Conservation (phyloP, 345 rosid species). For the Geranium rotundifolium region DNA sequence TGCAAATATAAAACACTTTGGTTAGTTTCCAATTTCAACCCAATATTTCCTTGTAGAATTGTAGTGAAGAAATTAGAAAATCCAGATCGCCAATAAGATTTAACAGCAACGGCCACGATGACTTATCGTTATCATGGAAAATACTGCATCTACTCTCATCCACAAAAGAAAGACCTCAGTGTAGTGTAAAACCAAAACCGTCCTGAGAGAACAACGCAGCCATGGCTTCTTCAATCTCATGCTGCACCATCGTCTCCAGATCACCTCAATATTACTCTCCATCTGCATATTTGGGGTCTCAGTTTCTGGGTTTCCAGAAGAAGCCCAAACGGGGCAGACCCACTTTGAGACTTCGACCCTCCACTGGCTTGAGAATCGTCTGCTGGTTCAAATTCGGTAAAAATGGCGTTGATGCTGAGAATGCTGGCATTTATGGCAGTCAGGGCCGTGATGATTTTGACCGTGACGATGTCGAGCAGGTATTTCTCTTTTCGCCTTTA, state of each 20-base stretch:
- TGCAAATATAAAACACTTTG: no score
- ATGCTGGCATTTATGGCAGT: slow-evolving; percentile 92
- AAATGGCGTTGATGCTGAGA: slow-evolving; percentile 87
- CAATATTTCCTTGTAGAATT: no score
- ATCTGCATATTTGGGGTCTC: slow-evolving; percentile 23
- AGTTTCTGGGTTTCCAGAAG: slow-evolving; percentile 41
- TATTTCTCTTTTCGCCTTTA: slow-evolving; percentile 7
- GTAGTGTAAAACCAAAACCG: no score
- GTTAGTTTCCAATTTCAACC: no score
- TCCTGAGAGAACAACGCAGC: no score
- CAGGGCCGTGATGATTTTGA: slow-evolving; percentile 84
- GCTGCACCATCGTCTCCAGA: slow-evolving; percentile 17
- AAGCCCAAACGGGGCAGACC: slow-evolving; percentile 22
- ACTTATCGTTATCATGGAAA: slow-evolving; percentile 6
- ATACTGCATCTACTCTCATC: slow-evolving; percentile 25
- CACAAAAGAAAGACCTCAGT: no score
- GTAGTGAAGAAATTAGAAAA: no score
- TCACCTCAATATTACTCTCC: slow-evolving; percentile 15
- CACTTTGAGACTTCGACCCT: slow-evolving; percentile 44
- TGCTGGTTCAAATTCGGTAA: slow-evolving; percentile 91
- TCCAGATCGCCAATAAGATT: no score
- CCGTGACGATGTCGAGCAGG: slow-evolving; percentile 98
- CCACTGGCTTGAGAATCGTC: slow-evolving; percentile 43
- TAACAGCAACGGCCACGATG: slow-evolving; percentile 4
- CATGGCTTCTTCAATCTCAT: slow-evolving; percentile 17